phyloP scores from a whole-genome alignment of 805 yeast genomes.

The Wickerhamomyces subpelliculosus region DNA sequence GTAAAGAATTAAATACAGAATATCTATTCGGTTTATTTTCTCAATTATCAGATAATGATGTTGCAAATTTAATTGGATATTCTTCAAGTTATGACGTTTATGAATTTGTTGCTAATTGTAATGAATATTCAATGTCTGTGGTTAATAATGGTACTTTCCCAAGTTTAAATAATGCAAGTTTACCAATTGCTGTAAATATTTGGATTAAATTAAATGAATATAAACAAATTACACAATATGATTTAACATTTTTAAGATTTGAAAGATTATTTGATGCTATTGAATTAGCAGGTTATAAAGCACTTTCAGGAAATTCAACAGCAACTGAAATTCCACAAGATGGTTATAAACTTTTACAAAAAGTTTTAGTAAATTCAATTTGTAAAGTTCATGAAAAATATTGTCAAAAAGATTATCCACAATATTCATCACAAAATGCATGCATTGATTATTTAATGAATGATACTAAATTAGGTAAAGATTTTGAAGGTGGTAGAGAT shows the following conservation, averaged over 20 bases:
- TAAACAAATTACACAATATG: constrained; percentile 12
- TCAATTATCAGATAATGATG: constrained; percentile 4
- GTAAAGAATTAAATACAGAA: constrained; percentile 19
- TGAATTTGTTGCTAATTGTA: constrained; percentile 9
- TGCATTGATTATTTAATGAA: constrained; percentile 8
- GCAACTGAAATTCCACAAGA: not conserved
- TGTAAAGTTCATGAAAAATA: constrained; percentile 13
- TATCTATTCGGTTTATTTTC: constrained; percentile 19
- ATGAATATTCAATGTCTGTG: constrained; percentile 8
- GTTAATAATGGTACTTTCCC: constrained; percentile 11
- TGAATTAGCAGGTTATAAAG: constrained; percentile 4
- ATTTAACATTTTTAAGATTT: constrained; percentile 14
- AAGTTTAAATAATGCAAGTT: constrained; percentile 2
- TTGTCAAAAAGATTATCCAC: constrained; percentile 14
- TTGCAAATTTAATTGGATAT: constrained; percentile 11
- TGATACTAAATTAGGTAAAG: constrained; percentile 13
- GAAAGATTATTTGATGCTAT: constrained; percentile 9
- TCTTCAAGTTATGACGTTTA: constrained; percentile 11
- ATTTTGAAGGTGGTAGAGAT: constrained; percentile 21
- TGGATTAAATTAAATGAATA: constrained; percentile 8
- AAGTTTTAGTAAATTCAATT: constrained; percentile 11
- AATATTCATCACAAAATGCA: constrained; percentile 9
- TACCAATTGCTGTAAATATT: constrained; percentile 14
- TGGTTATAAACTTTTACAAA: constrained; percentile 1
- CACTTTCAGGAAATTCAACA: constrained; percentile 1